Evolutionary conservation across 2,329 filamentous ascomycete species (phyloP), one percentile per base, ranked within the genome.

Genomic region (Colletotrichum tropicale): DNA sequence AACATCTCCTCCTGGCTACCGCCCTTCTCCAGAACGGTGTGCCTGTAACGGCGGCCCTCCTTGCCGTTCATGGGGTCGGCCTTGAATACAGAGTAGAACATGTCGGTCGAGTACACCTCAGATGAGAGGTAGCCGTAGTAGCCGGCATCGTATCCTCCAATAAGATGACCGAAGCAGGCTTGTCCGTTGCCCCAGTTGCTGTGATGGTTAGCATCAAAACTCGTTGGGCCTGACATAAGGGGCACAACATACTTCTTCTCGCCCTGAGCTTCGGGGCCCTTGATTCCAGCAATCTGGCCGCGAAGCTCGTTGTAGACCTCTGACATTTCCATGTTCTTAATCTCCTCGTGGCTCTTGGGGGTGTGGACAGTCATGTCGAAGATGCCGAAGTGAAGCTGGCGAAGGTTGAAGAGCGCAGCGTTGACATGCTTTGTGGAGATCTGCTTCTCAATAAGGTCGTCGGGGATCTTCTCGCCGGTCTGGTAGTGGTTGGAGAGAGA

Each of bases 361-460:
- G 92, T 91, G 84, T 97, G 95, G 4, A 96, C 89, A 0, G 92
- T 91, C 94, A 97, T 96, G 83, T 97, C 94, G 79, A 95, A 96
- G 76, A 95, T 93, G 52, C 94, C 95, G 81, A 96, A 95, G 83
- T 95, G 92, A 56, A 97, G 87, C 84, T 96, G 95, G 55, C 93
- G 89, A 32, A 96, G 88, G 81, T 95, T 96, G 85, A 94, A 94
- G 7, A 95, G 89, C 0, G 94, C 94, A 76, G 93, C 94, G 82
- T 96, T 96, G 82, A 96, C 93, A 80, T 96, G 93, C 85, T 95
- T 95, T 16, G 94, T 95, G 65, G 89, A 89, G 80, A 97, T 92
- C 76, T 96, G 89, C 83, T 92, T 94, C 80, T 93, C 88, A 73
- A 96, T 93, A 21, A 97, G 88, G 16, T 94, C 93, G 79, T 95